Percentiles rank a stretch among this genome's conserved stretches.
Evolutionary conservation across 2,329 filamentous ascomycete species (phyloP).

Genomic region (Aspergillus sp.): DNA sequence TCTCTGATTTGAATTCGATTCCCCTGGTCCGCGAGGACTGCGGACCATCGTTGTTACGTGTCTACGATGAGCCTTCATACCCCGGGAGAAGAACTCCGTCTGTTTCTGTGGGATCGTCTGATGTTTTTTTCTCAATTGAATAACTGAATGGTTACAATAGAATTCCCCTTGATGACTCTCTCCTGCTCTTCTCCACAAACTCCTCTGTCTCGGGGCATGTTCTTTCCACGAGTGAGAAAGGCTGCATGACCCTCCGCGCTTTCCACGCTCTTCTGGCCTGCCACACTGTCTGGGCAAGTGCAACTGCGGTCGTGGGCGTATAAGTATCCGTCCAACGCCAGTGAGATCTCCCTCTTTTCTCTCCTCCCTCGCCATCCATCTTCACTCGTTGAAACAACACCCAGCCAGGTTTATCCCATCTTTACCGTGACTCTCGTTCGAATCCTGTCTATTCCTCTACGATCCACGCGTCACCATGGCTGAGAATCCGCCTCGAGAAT

Average conservation of each 20-base stretch:
- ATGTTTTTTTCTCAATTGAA: neutral
- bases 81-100: slow-evolving; percentile 10
- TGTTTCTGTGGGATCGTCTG: slow-evolving; percentile 9
- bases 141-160: neutral
- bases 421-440: neutral
- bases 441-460: neutral
- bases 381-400: too few species aligned
- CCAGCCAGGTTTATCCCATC: too few species aligned
- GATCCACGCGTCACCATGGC: neutral
- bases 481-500: slow-evolving; percentile 1
- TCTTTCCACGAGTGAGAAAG: neutral
- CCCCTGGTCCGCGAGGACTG: slow-evolving; percentile 3
- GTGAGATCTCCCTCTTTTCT: too few species aligned
- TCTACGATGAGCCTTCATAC: slow-evolving; percentile 23
- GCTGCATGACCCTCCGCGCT: neutral
- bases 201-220: too few species aligned
- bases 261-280: too few species aligned
- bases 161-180: neutral
- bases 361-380: too few species aligned
- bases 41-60: slow-evolving; percentile 16
- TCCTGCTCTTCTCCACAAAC: neutral
- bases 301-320: too few species aligned
- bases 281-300: too few species aligned
- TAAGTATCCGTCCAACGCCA: too few species aligned
- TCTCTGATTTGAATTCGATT: slow-evolving; percentile 6